Evolutionary conservation across 768 basidiomycete genomes (phyloP).

Genomic region (Phallus indusiatus): DNA sequence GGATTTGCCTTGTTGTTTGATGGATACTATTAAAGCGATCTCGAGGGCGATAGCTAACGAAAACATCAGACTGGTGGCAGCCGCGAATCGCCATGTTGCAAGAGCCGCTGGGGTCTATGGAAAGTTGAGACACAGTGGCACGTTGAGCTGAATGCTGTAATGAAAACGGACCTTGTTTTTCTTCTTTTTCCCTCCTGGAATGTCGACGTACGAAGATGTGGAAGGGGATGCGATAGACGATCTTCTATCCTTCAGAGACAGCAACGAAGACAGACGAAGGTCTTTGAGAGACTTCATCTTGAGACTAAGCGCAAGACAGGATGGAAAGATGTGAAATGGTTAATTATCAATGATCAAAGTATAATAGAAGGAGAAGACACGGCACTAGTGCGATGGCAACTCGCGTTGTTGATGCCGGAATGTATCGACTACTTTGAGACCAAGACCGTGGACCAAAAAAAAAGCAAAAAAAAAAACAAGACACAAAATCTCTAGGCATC

Average conservation of each 20-base stretch:
- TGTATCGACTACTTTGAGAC: too few species aligned
- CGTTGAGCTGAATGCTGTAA: background rate
- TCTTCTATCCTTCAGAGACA: background rate
- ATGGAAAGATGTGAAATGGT: background rate
- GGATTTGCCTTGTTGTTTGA: constrained; percentile 31
- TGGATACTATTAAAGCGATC: constrained; percentile 34
- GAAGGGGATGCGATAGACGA: background rate
- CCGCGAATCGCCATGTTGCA: constrained; percentile 4
- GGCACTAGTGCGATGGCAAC: too few species aligned
- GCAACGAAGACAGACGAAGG: background rate
- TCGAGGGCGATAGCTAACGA: constrained; percentile 39
- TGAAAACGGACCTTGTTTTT: background rate
- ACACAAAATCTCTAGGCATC: too few species aligned
- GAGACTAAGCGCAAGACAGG: background rate
- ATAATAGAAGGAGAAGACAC: background rate
- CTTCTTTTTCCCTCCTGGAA: background rate
- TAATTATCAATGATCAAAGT: background rate
- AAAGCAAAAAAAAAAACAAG: too few species aligned
- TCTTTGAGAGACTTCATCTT: background rate
- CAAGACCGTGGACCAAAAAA: too few species aligned
- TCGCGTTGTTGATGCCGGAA: too few species aligned
- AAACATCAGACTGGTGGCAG: constrained; percentile 26
- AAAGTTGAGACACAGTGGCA: background rate
- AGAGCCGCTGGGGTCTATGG: constrained; percentile 6
- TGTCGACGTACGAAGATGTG: background rate